Evolutionary conservation across 78 protist genomes (phyloP), one percentile per base, ranked within the genome.

Genomic region (Speleostelium caveatum): DNA sequence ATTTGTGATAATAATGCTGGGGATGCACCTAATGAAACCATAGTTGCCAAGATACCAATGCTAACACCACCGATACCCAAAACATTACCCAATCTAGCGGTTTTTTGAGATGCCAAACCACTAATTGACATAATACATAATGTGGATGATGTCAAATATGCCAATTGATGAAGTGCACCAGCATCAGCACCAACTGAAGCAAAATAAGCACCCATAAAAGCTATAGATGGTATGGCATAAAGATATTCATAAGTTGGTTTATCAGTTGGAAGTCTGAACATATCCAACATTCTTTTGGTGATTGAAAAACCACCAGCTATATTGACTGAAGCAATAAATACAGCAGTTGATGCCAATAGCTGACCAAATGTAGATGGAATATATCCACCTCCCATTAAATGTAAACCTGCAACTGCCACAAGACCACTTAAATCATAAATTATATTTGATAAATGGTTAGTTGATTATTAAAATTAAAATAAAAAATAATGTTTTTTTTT

Each of bases 281-380:
- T 97, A 60, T 95, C 95, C 67, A 98, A 96, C 99, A 98, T 98
- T 61, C 97, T 68, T 65, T 97, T 86, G 16, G 99, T 99, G 92
- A 99, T 95, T 58, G 87, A 30, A 75, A 97, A 98, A 42, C 99
- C 99, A 92, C 99, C 99, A 45, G 55, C 60, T 30, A 98, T 86
- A 94, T 98, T 98, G 90, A 98, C 79, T 10, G 94, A n/a, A 7
- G 99, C 90, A 33, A 98, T 21, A 38, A 78, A 33, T 5, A 96
- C 95, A 1, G 99, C 95, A 3, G 61, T 28, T 2, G 97, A 80
- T 26, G 95, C 97, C 10, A 98, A 73, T 17, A 49, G 0, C 24
- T 75, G 78, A 24, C 93, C 60, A 21, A 42, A 22, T 0, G 83
- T 91, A 0, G 58, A 22, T n/a, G 96, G 96, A 22, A 76, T 21